phyloP scores from a whole-genome alignment of 495 filamentous ascomycete species.

The Hypomontagnella submonticulosa region DNA sequence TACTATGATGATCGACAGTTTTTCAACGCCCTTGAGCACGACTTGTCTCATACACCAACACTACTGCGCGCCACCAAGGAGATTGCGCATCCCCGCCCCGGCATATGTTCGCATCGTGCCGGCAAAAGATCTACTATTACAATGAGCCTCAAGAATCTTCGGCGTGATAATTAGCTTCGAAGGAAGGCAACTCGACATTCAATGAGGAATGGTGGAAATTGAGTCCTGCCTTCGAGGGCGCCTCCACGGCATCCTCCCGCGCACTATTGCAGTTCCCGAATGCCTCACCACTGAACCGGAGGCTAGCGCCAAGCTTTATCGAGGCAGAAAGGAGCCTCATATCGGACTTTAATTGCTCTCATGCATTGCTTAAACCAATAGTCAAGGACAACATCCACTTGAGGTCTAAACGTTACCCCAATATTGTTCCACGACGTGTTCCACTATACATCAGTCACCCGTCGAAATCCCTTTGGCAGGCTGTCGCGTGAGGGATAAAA shows the following conservation, averaged over 20 bases:
- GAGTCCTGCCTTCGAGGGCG: constrained; percentile 6
- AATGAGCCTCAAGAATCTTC: constrained; percentile 25
- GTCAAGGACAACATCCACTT: constrained; percentile 14
- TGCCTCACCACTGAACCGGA: constrained; percentile 13
- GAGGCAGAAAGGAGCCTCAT: neutral
- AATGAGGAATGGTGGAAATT: constrained; percentile 34
- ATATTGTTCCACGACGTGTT: constrained; percentile 20
- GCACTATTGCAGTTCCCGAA: constrained; percentile 12
- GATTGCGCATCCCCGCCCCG: constrained; percentile 16
- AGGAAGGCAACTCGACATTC: constrained; percentile 19
- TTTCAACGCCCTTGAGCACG: constrained; percentile 41
- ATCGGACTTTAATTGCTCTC: constrained; percentile 4
- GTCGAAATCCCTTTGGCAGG: constrained; percentile 14
- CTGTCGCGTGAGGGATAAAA: constrained; percentile 21
- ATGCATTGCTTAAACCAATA: too few relatives aligned
- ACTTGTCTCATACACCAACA: constrained; percentile 41
- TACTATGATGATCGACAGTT: constrained; percentile 37
- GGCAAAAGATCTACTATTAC: constrained; percentile 16
- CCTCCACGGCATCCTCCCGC: constrained; percentile 6
- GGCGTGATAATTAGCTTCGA: constrained; percentile 5
- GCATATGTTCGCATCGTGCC: neutral
- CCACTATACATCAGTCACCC: constrained; percentile 6
- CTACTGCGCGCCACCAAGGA: constrained; percentile 37
- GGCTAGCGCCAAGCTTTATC: neutral
- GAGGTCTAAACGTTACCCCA: constrained; percentile 11